Evolutionary conservation across 1,284 basidiomycete species (phyloP), one percentile per base, ranked within the genome.

Genomic region (Cryptococcus sp.): DNA sequence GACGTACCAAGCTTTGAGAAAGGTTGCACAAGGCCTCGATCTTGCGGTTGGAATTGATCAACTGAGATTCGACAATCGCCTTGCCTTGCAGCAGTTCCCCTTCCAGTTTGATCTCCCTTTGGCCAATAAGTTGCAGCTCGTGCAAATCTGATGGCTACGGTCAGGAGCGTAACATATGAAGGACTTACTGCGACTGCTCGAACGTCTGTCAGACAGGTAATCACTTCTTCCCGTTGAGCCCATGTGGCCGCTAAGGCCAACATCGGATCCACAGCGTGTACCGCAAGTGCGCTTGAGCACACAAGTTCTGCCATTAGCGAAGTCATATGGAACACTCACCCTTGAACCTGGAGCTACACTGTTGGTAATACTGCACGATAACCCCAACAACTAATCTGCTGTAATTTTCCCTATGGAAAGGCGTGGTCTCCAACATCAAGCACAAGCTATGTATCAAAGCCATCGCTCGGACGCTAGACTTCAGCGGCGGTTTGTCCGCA

Each of bases 291-390:
- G n/a, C n/a, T n/a, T 59, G 45, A 1, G 57, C 48, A 5, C 59
- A 63, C 10, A 71, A 50, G 39, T 69, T 63, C 60, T 34, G 40
- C 3, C 18, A 23, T 31, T 18, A 47, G 35, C 25, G 21, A 19
- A 25, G 21, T 39, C 12, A 41, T 18, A 32, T 16, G 37, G 34
- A 10, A 12, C 16, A 2, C 63, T 51, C 16, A 64, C 63, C 81
- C 58, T 88, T 84, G 72, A 90, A 97, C 25, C 85, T 79, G 61
- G 91, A 85, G 58, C 86, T 90, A 63, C 92, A 95, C 34, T 86
- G 82, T 66, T 95, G 90, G 65, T 97, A 97, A 69, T 93, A 97
- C 68, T 97, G 92, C 32, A 95, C 89, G 43, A 97, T 86, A 36
- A 97, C 86, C n/a, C 87, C 85, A 22, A 98, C 80, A 53, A 98